phyloP scores from a whole-genome alignment of 352 stramenopile genomes.

The Phytopythium helicoides region DNA sequence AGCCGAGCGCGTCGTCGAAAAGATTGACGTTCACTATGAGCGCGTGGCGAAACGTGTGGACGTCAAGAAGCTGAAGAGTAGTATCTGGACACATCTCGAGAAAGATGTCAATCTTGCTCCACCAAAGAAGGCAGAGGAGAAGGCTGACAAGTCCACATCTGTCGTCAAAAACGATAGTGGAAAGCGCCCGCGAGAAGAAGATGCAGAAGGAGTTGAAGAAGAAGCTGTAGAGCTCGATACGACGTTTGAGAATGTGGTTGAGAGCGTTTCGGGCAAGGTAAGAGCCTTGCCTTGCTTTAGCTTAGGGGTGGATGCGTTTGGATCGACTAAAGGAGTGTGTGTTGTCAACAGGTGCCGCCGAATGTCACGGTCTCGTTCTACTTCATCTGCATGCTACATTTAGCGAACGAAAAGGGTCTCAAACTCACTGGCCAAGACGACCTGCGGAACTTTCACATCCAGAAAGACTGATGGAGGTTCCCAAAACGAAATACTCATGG shows the following conservation, averaged over 20 bases:
- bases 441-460: slow-evolving; percentile 74
- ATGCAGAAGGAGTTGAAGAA: slow-evolving; percentile 19
- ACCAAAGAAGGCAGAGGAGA: background rate
- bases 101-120: slow-evolving; percentile 22
- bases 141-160: background rate
- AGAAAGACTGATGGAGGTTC: slow-evolving; percentile 24
- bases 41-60: slow-evolving; percentile 96
- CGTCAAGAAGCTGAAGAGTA: slow-evolving; percentile 95
- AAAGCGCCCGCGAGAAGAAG: slow-evolving; percentile 20
- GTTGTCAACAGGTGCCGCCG: slow-evolving; percentile 69
- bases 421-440: slow-evolving; percentile 79
- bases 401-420: slow-evolving; percentile 98
- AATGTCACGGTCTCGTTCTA: slow-evolving; percentile 98
- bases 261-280: slow-evolving; percentile 86
- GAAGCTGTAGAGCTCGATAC: slow-evolving; percentile 26
- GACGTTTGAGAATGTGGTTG: slow-evolving; percentile 90
- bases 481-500: background rate
- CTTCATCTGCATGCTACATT: slow-evolving; percentile 99
- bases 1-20: slow-evolving; percentile 92
- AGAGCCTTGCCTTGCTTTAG: slow-evolving; percentile 4
- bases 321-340: slow-evolving; percentile 5
- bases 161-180: slow-evolving; percentile 27
- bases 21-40: slow-evolving; percentile 93
- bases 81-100: slow-evolving; percentile 90
- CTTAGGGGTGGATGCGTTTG: background rate